phyloP scores from a whole-genome alignment of 352 stramenopile genomes.

The Globisporangium iwayamae region DNA sequence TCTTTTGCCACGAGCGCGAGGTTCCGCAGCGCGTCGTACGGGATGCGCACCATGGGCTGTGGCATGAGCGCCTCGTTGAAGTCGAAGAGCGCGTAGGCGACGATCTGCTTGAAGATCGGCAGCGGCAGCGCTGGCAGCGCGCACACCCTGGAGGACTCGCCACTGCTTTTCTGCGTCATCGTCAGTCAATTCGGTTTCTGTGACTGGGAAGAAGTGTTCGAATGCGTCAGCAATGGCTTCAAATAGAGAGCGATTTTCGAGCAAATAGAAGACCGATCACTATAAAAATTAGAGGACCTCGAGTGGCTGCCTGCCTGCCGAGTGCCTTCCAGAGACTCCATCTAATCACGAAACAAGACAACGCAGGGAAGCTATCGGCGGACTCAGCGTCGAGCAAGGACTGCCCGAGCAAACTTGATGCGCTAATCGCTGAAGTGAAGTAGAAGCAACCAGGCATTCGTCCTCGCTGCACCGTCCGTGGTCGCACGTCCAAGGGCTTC shows the following conservation, averaged over 20 bases:
- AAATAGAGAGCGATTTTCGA: no score
- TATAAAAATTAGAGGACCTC: no score
- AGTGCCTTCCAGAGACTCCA: no score
- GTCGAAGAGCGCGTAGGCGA: constrained; percentile 27
- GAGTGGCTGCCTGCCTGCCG: no score
- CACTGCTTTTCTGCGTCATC: constrained; percentile 4
- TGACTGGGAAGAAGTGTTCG: no score
- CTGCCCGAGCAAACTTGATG: constrained; percentile 26
- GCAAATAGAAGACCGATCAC: no score
- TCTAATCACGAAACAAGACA: no score
- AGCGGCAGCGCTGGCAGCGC: constrained; percentile 21
- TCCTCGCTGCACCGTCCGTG: constrained; percentile 18
- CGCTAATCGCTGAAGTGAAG: constrained; percentile 20
- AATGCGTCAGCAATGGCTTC: no score
- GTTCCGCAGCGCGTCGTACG: constrained; percentile 13
- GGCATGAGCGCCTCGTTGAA: constrained; percentile 20
- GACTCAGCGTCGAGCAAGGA: constrained; percentile 28
- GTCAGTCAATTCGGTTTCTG: no score
- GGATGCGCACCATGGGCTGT: background rate
- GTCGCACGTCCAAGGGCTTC: constrained; percentile 19
- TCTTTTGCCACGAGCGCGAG: constrained; percentile 32
- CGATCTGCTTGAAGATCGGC: constrained; percentile 28
- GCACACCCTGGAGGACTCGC: background rate
- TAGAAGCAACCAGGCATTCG: constrained; percentile 20
- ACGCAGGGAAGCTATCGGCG: no score